Evolutionary conservation across 176 grass and related monocot genomes (phyloP).

Genomic region (Aegilops umbellulata): DNA sequence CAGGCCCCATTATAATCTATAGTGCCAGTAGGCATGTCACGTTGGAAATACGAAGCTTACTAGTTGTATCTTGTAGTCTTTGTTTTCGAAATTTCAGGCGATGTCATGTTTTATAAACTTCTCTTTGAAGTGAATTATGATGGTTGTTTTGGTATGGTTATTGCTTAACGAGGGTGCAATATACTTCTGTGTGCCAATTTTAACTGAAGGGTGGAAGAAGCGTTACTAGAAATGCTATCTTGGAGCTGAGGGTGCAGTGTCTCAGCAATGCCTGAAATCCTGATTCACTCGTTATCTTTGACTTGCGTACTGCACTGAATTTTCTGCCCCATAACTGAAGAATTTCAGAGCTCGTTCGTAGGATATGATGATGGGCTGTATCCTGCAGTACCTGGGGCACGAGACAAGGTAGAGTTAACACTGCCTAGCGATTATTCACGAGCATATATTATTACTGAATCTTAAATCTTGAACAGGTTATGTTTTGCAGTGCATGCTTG

Average conservation of each 20-base stretch:
- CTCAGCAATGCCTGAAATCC: background rate
- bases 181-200: background rate
- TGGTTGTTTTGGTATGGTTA: background rate
- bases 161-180: background rate
- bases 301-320: background rate
- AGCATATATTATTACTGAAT: background rate
- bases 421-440: background rate
- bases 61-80: background rate
- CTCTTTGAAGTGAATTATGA: background rate
- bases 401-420: background rate
- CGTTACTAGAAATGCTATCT: background rate
- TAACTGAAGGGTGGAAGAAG: background rate
- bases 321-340: background rate
- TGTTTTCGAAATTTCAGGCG: background rate
- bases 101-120: background rate
- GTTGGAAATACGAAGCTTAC: background rate
- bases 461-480: background rate
- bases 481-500: constrained; percentile 9
- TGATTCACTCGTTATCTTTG: background rate
- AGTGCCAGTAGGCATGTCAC: background rate
- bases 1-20: background rate
- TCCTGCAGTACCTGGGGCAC: background rate
- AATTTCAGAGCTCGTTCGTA: background rate
- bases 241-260: background rate
- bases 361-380: constrained; percentile 14